Percentiles rank a stretch among this genome's conserved stretches.
Evolutionary conservation across 2,329 filamentous ascomycete species (phyloP).

Genomic region (Eutypella sp.): DNA sequence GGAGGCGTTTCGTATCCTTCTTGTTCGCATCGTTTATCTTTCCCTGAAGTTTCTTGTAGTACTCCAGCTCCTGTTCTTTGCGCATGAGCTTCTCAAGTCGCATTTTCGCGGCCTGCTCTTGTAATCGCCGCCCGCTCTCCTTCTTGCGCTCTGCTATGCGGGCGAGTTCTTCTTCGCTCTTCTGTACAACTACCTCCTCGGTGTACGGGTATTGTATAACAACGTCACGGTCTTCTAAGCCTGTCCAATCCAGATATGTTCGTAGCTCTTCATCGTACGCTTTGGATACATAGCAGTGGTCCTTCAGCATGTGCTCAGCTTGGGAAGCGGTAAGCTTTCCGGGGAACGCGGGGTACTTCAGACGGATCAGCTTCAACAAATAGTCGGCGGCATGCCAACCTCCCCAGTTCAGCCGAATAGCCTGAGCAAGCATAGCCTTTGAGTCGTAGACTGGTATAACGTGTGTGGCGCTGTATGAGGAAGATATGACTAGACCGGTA

Average conservation of each 20-base stretch:
- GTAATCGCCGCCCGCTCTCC: conserved; percentile 83
- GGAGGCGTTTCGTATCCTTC: conserved; percentile 79
- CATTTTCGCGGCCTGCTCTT: conserved; percentile 97
- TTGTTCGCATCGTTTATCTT: conserved; percentile 74
- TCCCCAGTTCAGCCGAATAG: conserved; percentile 91
- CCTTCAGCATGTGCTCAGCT: conserved; percentile 77
- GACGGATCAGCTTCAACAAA: conserved; percentile 76
- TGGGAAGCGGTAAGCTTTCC: conserved; percentile 83
- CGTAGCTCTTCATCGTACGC: conserved; percentile 77
- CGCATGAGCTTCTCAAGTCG: conserved; percentile 89
- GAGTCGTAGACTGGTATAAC: conserved; percentile 87
- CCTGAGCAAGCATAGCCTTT: conserved; percentile 78
- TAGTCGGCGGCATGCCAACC: conserved; percentile 88
- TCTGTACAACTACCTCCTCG: conserved; percentile 84
- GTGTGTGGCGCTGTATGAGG: conserved; percentile 90
- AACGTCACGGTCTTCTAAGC: conserved; percentile 81
- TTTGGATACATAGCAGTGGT: conserved; percentile 84
- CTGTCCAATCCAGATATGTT: conserved; percentile 82
- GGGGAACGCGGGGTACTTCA: conserved; percentile 89
- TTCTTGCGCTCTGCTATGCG: conserved; percentile 89
- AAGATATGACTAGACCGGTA: conserved; percentile 84
- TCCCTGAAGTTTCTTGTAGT: conserved; percentile 78
- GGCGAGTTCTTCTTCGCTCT: conserved; percentile 90
- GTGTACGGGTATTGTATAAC: conserved; percentile 92
- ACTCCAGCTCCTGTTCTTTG: conserved; percentile 93